A percentile compares a stretch with the other conserved stretches of the same genome.
Conservation (phyloP, 805 yeast species). For the Pichia californica region DNA sequence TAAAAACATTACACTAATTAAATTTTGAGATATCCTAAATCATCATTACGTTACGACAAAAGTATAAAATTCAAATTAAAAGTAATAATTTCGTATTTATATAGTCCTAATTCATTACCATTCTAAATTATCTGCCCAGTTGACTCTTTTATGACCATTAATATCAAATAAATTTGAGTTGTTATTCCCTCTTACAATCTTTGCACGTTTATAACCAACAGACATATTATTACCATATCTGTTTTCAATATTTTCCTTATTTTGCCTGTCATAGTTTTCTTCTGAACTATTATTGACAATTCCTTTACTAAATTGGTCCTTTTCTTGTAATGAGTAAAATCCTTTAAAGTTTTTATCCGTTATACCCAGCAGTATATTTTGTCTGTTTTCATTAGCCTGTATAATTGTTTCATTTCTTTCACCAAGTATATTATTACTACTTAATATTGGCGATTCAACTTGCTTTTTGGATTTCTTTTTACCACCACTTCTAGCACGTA, state of each 20-base stretch:
- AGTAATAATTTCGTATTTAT: no score
- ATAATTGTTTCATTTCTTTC: constrained; percentile 2
- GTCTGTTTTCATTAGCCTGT: neutral
- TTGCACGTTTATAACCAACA: constrained; percentile 1
- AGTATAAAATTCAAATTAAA: no score
- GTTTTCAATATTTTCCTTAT: constrained; percentile 3
- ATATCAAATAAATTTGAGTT: neutral
- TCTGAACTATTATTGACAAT: constrained; percentile 11
- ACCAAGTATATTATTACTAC: constrained; percentile 2
- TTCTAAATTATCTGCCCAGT: constrained; percentile 28
- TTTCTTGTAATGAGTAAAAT: constrained; percentile 21
- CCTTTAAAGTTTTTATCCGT: constrained; percentile 14
- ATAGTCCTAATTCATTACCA: constrained; percentile 18
- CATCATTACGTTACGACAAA: no score
- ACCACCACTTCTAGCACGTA: constrained; percentile 19
- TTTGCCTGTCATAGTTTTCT: neutral
- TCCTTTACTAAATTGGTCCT: constrained; percentile 22
- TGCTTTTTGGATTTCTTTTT: neutral
- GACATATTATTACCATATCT: neutral
- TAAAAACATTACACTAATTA: no score
- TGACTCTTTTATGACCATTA: constrained; percentile 18
- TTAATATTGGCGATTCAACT: no score
- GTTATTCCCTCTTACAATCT: neutral
- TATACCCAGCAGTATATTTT: constrained; percentile 1
- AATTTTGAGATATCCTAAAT: no score